Conservation (phyloP, 2,329 filamentous ascomycete species). For the Colletotrichum echinochloae region DNA sequence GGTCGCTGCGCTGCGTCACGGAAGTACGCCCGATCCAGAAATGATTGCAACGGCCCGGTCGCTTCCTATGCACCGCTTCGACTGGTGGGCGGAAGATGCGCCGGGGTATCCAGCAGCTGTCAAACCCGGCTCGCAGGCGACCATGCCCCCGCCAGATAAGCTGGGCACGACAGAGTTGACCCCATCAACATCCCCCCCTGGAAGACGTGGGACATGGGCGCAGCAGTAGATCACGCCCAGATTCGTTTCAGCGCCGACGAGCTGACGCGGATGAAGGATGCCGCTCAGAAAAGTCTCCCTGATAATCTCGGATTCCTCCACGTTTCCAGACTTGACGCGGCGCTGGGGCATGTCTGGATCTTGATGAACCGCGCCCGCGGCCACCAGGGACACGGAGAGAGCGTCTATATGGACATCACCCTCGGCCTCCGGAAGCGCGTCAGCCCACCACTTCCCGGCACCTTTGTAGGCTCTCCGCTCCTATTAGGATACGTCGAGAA, state of each 20-base stretch:
- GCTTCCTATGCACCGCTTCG: constrained; percentile 59
- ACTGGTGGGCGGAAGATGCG: constrained; percentile 57
- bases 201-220: constrained; percentile 55
- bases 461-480: constrained; percentile 59
- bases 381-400: constrained; percentile 43
- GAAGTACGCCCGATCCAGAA: constrained; percentile 43
- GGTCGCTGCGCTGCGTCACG: constrained; percentile 45
- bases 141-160: constrained; percentile 40
- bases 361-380: constrained; percentile 56
- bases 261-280: constrained; percentile 50
- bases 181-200: constrained; percentile 53
- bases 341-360: constrained; percentile 60
- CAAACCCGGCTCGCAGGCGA: constrained; percentile 44
- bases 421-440: constrained; percentile 56
- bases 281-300: constrained; percentile 34
- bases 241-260: constrained; percentile 54
- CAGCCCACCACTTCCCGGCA: constrained; percentile 52
- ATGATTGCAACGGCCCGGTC: constrained; percentile 47
- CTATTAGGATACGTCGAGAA: constrained; percentile 52
- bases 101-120: constrained; percentile 48
- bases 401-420: constrained; percentile 55
- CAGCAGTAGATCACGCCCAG: constrained; percentile 48
- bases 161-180: constrained; percentile 35
- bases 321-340: constrained; percentile 58
- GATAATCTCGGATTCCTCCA: constrained; percentile 14